These are phyloP conservation scores for Tricholoma furcatifolium DNA, from an alignment of 768 basidiomycete species.

Conservation along the genomic window DNA sequence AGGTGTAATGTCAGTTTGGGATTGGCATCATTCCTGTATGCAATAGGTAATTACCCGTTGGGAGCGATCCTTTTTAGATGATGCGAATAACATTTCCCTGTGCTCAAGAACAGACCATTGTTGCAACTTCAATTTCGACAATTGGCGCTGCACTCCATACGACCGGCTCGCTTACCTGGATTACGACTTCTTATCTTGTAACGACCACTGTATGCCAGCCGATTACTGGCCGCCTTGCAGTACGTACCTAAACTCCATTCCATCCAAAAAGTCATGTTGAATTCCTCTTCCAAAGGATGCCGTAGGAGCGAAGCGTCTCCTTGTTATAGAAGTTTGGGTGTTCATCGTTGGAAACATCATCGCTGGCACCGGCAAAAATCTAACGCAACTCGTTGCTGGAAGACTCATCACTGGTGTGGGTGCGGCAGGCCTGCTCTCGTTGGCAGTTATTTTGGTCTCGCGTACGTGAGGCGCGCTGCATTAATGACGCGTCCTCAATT, in stretches of 20 bases:
- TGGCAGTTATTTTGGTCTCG: constrained; percentile 21
- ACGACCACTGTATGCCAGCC: constrained; percentile 25
- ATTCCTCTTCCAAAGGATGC: constrained; percentile 13
- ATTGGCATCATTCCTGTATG: constrained; percentile 15
- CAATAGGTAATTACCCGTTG: constrained; percentile 11
- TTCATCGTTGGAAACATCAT: constrained; percentile 25
- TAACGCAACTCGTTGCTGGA: constrained; percentile 24
- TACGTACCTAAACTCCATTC: constrained; percentile 1
- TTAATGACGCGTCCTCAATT: not conserved
- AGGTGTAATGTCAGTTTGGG: constrained; percentile 5
- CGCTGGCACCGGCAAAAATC: constrained; percentile 20
- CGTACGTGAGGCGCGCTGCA: constrained; percentile 15
- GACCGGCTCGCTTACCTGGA: constrained; percentile 24
- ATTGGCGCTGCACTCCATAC: constrained; percentile 24
- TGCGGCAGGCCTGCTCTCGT: constrained; percentile 23
- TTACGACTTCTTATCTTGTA: constrained; percentile 24
- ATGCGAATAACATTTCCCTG: not conserved
- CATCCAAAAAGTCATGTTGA: no score
- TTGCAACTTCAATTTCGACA: constrained; percentile 22
- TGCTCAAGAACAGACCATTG: constrained; percentile 24
- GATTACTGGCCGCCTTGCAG: constrained; percentile 23
- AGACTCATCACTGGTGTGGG: constrained; percentile 25
- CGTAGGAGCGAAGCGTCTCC: constrained; percentile 20
- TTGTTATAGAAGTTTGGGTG: constrained; percentile 25
- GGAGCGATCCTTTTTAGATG: no score